Base-by-base conservation (phyloP, 768 basidiomycete species). In the Tylopilus cervinicoccineus region DNA sequence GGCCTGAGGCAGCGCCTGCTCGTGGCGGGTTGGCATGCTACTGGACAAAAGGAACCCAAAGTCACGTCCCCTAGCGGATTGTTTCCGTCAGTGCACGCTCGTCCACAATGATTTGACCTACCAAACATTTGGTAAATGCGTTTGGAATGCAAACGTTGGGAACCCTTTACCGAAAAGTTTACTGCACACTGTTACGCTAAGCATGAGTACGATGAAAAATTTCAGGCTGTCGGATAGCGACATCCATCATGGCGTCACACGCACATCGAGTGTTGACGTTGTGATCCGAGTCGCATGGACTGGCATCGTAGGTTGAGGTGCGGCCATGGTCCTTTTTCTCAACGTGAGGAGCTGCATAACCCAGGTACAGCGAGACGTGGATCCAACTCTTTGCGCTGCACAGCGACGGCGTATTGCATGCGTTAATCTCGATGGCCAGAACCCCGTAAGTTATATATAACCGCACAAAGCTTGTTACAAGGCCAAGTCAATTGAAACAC, bases 1-100 rank as follows among this genome's bases (percentile, higher is more conserved):
- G 22, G 22, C n/a, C 20, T 17, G 45, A 47, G 19, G 23, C 20
- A 12, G 20, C 36, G 19, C 29, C 42, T 23, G 51, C 48, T 40
- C 38, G 39, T 40, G 59, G 37, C 33, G 13, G 36, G 17, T 37
- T 46, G 51, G 38, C 47, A 47, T 47, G 31, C 38, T 51, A 17
- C 31, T 42, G 29, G 38, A 54, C 22, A 29, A 28, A 38, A 46
- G 48, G 48, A 50, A 36, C 27, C 41, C 50, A 37, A 22, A 48
- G 31, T n/a, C 38, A 36, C 34, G n/a, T n/a, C n/a, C 43, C 41
- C 33, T 57, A 51, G 56, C 50, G 40, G 41, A 46, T 54, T 46
- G 46, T 42, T 47, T 24, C 32, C 19, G 37, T 43, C 50, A 33
- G 29, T 26, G 9, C n/a, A n/a, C n/a, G n/a, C n/a, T n/a, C n/a